These are phyloP conservation scores for Podospora didyma DNA, from an alignment of 495 filamentous ascomycete genomes.

Conservation along the genomic window DNA sequence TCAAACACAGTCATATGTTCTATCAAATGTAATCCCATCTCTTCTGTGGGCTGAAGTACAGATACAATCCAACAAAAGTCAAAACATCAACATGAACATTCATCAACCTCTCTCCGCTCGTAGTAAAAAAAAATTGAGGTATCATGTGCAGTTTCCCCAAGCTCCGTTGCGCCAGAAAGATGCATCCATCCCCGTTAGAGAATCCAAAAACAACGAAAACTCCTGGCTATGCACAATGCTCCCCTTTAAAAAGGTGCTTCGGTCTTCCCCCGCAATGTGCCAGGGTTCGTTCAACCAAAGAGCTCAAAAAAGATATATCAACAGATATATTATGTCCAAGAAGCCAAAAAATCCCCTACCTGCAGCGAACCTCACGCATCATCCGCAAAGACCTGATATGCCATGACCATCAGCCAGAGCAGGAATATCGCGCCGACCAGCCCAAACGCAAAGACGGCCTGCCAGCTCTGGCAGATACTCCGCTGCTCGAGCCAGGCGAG, in stretches of 20 bases:
- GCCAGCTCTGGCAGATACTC: conserved; percentile 76
- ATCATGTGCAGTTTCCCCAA: too few relatives aligned
- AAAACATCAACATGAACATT: neutral
- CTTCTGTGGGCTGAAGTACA: neutral
- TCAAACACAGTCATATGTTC: too few relatives aligned
- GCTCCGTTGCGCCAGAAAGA: too few relatives aligned
- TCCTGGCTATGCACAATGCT: neutral
- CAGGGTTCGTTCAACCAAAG: too few relatives aligned
- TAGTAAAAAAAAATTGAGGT: too few relatives aligned
- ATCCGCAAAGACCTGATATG: conserved; percentile 72
- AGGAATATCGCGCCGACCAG: conserved; percentile 80
- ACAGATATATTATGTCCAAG: too few relatives aligned
- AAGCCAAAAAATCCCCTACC: neutral
- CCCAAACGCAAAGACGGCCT: conserved; percentile 63
- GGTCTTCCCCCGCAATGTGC: too few relatives aligned
- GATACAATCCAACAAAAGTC: too few relatives aligned
- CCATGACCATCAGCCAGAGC: conserved; percentile 93
- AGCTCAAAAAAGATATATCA: too few relatives aligned
- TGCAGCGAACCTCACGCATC: conserved; percentile 6
- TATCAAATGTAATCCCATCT: neutral
- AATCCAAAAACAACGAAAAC: neutral
- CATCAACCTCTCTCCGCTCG: too few relatives aligned
- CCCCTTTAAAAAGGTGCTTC: too few relatives aligned
- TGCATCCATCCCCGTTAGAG: neutral
- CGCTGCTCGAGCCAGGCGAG: conserved; percentile 85